Evolutionary conservation across 177 flowering plant species (phyloP), one percentile per base, ranked within the genome.

Genomic region (Tripterygium wilfordii): DNA sequence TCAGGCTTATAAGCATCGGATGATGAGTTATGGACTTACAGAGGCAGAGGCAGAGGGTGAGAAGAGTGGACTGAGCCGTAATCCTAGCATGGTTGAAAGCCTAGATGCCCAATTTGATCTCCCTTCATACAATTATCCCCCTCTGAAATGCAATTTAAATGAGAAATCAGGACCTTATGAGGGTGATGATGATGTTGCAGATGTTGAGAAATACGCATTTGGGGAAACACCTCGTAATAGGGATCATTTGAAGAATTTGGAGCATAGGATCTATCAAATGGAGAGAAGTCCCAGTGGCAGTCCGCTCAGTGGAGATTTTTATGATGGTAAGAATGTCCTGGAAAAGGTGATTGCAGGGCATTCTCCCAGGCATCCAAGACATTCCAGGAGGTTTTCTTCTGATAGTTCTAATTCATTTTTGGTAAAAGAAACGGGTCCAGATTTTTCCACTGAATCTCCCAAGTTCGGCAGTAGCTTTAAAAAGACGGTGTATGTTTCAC

Each of bases 11-110:
- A 94, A 76, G 66, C 88, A 89, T 45, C 76, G 88, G 64, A 69
- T 89, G 85, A 42, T 89, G 89, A 89, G 97, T 61, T 78, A 51
- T 63, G 99, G 99, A 12, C 60, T 76, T 47, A 72, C 82, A 0
- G 95, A 80, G 55, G 56, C 49, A 26, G 98, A 88, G 64, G 71
- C 59, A 0, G 84, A 79, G 24, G 80, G 76, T 12, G 77, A 68
- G 40, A 71, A 36, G 28, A 36, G 25, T 38, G 27, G 18, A 28
- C 18, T 44, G n/a, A 53, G 59, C 59, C 56, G 62, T 15, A 72
- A 51, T 41, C 57, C 51, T 23, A 72, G 76, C 50, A 53, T 58
- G 64, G 29, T 31, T 41, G 81, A 66, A 10, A 74, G 48, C 39
- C 33, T 42, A 30, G 82, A 70, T 18, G 45, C 50, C n/a, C 77